phyloP scores from a whole-genome alignment of 2,329 filamentous ascomycete genomes.

The Sclerotinia minor region DNA sequence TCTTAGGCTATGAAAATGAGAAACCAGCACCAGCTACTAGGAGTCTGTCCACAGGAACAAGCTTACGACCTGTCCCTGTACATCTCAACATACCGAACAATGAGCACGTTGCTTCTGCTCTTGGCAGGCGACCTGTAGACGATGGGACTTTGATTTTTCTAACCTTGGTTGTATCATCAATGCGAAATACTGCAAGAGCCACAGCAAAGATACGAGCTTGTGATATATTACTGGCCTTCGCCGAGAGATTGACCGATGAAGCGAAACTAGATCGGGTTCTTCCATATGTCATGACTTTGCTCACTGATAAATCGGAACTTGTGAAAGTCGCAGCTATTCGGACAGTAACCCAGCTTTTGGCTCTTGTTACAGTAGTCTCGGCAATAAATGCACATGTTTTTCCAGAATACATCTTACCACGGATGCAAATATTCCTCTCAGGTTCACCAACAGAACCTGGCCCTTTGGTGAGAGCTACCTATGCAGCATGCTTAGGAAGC shows the following conservation, averaged over 20 bases:
- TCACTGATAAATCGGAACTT: constrained; percentile 79
- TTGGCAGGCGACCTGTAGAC: constrained; percentile 65
- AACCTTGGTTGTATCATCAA: constrained; percentile 81
- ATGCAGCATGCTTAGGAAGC: constrained; percentile 87
- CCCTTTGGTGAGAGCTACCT: constrained; percentile 79
- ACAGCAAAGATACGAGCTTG: constrained; percentile 87
- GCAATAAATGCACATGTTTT: constrained; percentile 70
- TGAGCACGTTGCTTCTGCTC: constrained; percentile 65
- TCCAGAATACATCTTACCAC: constrained; percentile 66
- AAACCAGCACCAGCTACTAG: constrained; percentile 35
- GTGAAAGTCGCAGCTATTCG: constrained; percentile 84
- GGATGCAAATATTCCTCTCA: constrained; percentile 61
- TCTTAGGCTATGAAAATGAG: constrained; percentile 70
- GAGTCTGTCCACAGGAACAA: constrained; percentile 50
- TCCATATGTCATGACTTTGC: constrained; percentile 80
- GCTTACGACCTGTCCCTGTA: constrained; percentile 70
- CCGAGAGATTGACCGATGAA: constrained; percentile 89
- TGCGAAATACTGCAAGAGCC: constrained; percentile 85
- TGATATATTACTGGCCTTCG: constrained; percentile 87
- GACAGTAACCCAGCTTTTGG: constrained; percentile 83
- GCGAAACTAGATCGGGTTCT: constrained; percentile 91
- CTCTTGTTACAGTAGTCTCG: constrained; percentile 85
- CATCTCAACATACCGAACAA: constrained; percentile 85
- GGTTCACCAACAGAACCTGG: constrained; percentile 56
- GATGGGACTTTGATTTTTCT: constrained; percentile 93